A percentile compares a stretch with the other conserved stretches of the same genome.
These are phyloP conservation scores for Herpetospermum pedunculosum DNA, from an alignment of 306 rosid species.

Conservation along the genomic window DNA sequence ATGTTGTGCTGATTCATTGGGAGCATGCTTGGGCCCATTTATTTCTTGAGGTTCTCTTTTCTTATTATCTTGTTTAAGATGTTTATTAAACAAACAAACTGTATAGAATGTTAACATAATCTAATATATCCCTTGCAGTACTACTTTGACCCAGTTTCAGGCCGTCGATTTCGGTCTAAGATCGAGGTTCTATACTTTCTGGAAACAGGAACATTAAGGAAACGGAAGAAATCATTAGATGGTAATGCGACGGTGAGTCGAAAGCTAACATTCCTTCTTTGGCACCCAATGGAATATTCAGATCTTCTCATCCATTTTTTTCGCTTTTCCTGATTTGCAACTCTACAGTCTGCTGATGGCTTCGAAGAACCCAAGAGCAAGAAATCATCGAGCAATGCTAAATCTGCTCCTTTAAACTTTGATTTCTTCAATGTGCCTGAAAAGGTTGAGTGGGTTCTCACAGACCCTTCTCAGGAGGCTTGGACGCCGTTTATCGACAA, in stretches of 20 bases:
- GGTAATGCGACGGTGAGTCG: slow-evolving; percentile 21
- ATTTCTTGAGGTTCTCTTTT: neutral
- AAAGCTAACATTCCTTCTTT: neutral
- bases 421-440: slow-evolving; percentile 33
- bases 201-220: slow-evolving; percentile 29
- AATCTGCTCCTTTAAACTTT: slow-evolving; percentile 20
- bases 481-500: slow-evolving; percentile 38
- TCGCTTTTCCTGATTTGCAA: neutral
- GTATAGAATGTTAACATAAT: neutral
- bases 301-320: neutral
- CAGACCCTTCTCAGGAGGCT: slow-evolving; percentile 22
- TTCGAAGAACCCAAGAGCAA: slow-evolving; percentile 19
- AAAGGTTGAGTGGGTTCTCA: slow-evolving; percentile 44
- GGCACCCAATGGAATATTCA: neutral
- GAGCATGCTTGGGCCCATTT: slow-evolving; percentile 6
- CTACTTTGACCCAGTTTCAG: slow-evolving; percentile 34
- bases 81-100: neutral
- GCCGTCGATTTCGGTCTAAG: slow-evolving; percentile 44
- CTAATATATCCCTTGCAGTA: slow-evolving; percentile 30
- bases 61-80: neutral
- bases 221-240: slow-evolving; percentile 21
- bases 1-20: neutral
- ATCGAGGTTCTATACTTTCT: slow-evolving; percentile 41
- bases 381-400: slow-evolving; percentile 17
- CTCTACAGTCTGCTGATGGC: slow-evolving; percentile 15